Evolutionary conservation across 768 basidiomycete genomes (phyloP).

Genomic region (Calocybe indica): DNA sequence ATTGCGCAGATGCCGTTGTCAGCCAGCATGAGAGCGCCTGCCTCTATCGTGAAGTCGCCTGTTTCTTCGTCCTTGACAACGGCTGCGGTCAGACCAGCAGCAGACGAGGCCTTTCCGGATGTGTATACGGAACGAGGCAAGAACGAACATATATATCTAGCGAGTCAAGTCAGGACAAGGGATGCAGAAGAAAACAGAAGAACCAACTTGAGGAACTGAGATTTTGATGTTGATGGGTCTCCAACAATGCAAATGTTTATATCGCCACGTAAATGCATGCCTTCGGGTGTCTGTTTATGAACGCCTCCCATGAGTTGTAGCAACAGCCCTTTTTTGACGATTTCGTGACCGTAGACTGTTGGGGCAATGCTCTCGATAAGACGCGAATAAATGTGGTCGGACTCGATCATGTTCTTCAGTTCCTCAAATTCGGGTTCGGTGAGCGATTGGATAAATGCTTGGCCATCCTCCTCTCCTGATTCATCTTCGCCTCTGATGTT

Average conservation of each 20-base stretch:
- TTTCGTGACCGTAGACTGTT: slow-evolving; percentile 97
- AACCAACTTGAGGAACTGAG: slow-evolving; percentile 93
- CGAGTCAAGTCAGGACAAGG: slow-evolving; percentile 1
- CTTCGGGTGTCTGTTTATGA: slow-evolving; percentile 93
- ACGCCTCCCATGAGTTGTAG: slow-evolving; percentile 98
- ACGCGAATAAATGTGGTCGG: slow-evolving; percentile 91
- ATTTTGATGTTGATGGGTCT: slow-evolving; percentile 96
- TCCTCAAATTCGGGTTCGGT: slow-evolving; percentile 96
- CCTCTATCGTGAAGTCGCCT: slow-evolving; percentile 99
- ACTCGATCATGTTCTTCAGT: slow-evolving; percentile 89
- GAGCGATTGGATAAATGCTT: slow-evolving; percentile 82
- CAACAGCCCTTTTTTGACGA: slow-evolving; percentile 95
- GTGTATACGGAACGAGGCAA: slow-evolving; percentile 97
- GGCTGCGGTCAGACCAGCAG: slow-evolving; percentile 96
- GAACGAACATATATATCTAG: slow-evolving; percentile 95
- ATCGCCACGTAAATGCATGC: slow-evolving; percentile 97
- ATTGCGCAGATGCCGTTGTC: slow-evolving; percentile 99
- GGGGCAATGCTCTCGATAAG: slow-evolving; percentile 94
- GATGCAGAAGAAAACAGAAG: background rate
- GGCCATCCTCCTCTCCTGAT: slow-evolving; percentile 66
- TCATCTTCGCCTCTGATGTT: slow-evolving; percentile 91
- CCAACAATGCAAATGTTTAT: slow-evolving; percentile 98
- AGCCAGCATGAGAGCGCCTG: slow-evolving; percentile 97
- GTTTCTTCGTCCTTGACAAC: slow-evolving; percentile 99
- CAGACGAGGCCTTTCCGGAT: slow-evolving; percentile 98